Evolutionary conservation across 2,329 filamentous ascomycete genomes (phyloP).

Genomic region (Shiraia sp.): DNA sequence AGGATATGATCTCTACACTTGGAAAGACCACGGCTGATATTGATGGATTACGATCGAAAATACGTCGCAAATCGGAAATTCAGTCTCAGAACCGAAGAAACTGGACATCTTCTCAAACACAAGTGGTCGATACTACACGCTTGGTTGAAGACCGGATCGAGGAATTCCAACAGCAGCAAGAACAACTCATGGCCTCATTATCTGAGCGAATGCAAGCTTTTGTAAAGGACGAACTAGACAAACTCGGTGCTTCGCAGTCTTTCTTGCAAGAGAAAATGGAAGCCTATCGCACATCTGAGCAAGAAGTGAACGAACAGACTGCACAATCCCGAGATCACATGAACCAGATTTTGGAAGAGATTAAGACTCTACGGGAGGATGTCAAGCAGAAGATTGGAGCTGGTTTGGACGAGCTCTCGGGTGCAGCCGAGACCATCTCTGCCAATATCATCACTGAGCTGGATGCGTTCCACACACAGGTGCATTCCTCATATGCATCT

Average conservation of each 20-base stretch:
- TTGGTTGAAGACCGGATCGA: slow-evolving; percentile 76
- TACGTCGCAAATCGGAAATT: slow-evolving; percentile 81
- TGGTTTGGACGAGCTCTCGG: slow-evolving; percentile 80
- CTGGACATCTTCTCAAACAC: slow-evolving; percentile 76
- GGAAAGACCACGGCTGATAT: slow-evolving; percentile 79
- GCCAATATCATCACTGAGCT: slow-evolving; percentile 87
- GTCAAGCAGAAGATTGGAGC: slow-evolving; percentile 86
- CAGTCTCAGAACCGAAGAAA: slow-evolving; percentile 76
- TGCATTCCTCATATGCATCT: slow-evolving; percentile 81
- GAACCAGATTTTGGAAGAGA: slow-evolving; percentile 89
- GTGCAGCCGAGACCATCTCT: slow-evolving; percentile 84
- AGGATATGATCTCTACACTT: slow-evolving; percentile 76
- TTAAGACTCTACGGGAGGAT: slow-evolving; percentile 83
- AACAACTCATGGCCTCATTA: slow-evolving; percentile 68
- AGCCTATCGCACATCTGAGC: slow-evolving; percentile 69
- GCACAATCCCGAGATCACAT: slow-evolving; percentile 77
- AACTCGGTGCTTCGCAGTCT: slow-evolving; percentile 69
- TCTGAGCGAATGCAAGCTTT: slow-evolving; percentile 76
- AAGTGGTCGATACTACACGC: slow-evolving; percentile 76
- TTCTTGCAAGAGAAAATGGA: slow-evolving; percentile 72
- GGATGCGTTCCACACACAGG: slow-evolving; percentile 75
- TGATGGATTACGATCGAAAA: slow-evolving; percentile 80
- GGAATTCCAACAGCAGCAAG: slow-evolving; percentile 73
- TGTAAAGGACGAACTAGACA: slow-evolving; percentile 72
- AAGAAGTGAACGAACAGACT: slow-evolving; percentile 69